Conservation (phyloP, 1,284 basidiomycete genomes). For the Vanrija pseudolonga region DNA sequence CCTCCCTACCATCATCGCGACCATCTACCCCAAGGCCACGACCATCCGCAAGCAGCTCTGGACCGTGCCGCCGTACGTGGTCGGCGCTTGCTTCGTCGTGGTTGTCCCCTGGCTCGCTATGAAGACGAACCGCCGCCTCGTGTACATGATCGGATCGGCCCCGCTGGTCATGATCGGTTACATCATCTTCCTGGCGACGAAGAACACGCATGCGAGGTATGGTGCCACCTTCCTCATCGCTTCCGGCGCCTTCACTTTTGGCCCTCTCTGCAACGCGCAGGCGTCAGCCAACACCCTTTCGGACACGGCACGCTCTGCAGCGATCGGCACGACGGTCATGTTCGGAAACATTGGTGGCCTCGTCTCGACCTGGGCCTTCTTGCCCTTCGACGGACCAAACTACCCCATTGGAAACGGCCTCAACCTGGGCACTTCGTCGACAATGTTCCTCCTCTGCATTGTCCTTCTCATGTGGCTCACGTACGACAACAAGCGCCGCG, state of each 20-base stretch:
- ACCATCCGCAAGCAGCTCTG: constrained; percentile 42
- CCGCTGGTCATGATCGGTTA: constrained; percentile 41
- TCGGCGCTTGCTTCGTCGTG: constrained; percentile 33
- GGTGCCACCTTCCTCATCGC: constrained; percentile 15
- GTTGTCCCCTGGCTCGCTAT: constrained; percentile 32
- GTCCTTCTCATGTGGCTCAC: constrained; percentile 2
- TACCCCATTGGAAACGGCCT: constrained; percentile 19
- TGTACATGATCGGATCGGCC: constrained; percentile 29
- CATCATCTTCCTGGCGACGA: constrained; percentile 30
- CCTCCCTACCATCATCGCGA: constrained; percentile 37
- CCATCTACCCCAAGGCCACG: constrained; percentile 37
- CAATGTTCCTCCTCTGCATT: constrained; percentile 3
- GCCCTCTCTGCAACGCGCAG: constrained; percentile 11
- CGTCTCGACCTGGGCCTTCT: constrained; percentile 13
- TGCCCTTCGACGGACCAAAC: constrained; percentile 5
- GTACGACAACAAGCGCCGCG: constrained; percentile 12
- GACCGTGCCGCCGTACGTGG: constrained; percentile 45
- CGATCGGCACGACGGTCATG: constrained; percentile 10
- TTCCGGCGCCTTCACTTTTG: constrained; percentile 12
- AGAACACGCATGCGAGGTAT: constrained; percentile 3
- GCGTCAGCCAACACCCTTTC: constrained; percentile 8
- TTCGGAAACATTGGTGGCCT: constrained; percentile 18
- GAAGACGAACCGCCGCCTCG: constrained; percentile 34
- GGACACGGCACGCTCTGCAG: constrained; percentile 10
- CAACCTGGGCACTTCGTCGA: constrained; percentile 13